Evolutionary conservation across 495 filamentous ascomycete genomes (phyloP).

Genomic region (Daldinia vernicosa): DNA sequence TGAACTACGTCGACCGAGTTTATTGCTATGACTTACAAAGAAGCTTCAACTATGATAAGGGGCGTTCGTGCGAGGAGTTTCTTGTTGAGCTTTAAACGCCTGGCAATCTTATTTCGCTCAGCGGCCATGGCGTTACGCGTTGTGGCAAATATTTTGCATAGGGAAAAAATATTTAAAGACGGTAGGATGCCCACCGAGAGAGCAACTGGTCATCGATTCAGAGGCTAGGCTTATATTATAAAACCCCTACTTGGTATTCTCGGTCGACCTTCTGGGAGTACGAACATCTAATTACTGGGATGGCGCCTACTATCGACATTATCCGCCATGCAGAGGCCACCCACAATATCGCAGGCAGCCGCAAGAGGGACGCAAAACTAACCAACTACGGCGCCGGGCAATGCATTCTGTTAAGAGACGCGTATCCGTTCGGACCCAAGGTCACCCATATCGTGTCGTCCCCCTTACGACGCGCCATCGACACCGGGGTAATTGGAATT

Average conservation of each 20-base stretch:
- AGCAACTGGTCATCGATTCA: background rate
- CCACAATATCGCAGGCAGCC: slow-evolving; percentile 71
- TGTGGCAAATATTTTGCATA: background rate
- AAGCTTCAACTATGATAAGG: background rate
- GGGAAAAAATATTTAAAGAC: background rate
- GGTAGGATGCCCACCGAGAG: background rate
- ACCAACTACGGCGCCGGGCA: slow-evolving; percentile 73
- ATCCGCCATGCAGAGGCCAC: slow-evolving; percentile 60
- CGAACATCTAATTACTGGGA: slow-evolving; percentile 5
- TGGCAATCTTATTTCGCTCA: background rate
- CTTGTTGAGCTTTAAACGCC: background rate
- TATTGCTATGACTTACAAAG: background rate
- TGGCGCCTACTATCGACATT: slow-evolving; percentile 57
- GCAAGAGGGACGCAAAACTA: slow-evolving; percentile 71
- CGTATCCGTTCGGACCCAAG: slow-evolving; percentile 64
- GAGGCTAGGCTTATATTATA: background rate
- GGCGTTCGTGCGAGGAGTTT: background rate
- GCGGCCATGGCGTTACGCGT: background rate
- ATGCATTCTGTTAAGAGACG: slow-evolving; percentile 61
- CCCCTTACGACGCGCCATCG: slow-evolving; percentile 75
- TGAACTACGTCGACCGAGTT: background rate
- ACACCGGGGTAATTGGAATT: slow-evolving; percentile 73
- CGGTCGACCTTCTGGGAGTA: background rate
- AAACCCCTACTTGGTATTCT: background rate
- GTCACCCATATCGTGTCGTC: slow-evolving; percentile 73